A percentile compares a stretch with the other conserved stretches of the same genome.
These are phyloP conservation scores for Dictyostelium discoideum DNA, from an alignment of 78 protist genomes.

Conservation along the genomic window dicty_2.7 NC_007088.5:7112501-7113000, in stretches of 20 bases:
- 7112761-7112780: not conserved
- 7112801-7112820: not conserved
- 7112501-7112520: not conserved
- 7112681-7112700: not conserved
- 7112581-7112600: conserved; percentile 67
- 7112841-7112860: not conserved
- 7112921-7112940: not conserved
- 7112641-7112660: not conserved
- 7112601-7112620: conserved; percentile 21
- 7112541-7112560: conserved; percentile 66
- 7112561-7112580: conserved; percentile 72
- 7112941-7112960: too few relatives aligned
- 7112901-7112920: not conserved
- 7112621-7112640: not conserved
- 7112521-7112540: conserved; percentile 13
- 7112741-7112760: too few relatives aligned
- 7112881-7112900: not conserved
- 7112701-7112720: not conserved
- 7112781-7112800: not conserved
- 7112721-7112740: too few relatives aligned
- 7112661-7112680: not conserved
- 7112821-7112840: not conserved
- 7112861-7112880: not conserved
- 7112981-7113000: not conserved
- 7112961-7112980: too few relatives aligned